phyloP scores from a whole-genome alignment of 306 rosid genomes.

The Neltuma alba region DNA sequence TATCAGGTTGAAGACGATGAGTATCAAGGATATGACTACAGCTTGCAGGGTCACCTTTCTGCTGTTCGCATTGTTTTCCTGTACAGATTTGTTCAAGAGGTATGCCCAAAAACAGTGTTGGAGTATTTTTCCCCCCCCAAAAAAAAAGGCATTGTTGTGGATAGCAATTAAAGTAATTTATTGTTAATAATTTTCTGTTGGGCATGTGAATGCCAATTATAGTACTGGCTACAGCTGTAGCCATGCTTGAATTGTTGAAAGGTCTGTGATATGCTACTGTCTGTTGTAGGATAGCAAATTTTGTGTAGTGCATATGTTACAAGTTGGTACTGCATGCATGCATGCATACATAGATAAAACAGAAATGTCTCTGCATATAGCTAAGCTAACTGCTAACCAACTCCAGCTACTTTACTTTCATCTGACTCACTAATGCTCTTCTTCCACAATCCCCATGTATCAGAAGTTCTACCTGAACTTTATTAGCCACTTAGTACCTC shows the following conservation, averaged over 20 bases:
- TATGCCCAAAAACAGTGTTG: slow-evolving; percentile 39
- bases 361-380: neutral
- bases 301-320: neutral
- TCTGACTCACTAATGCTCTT: neutral
- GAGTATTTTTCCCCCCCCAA: too few species aligned
- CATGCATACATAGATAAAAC: neutral
- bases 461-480: neutral
- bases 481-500: neutral
- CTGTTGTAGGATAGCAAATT: neutral
- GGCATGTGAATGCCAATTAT: neutral
- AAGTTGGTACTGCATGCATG: neutral
- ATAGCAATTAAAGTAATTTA: neutral
- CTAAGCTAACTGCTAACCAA: neutral
- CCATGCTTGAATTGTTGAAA: neutral
- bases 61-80: slow-evolving; percentile 98
- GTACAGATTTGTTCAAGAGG: slow-evolving; percentile 98
- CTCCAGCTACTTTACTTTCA: neutral
- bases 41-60: slow-evolving; percentile 88
- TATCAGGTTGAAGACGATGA: slow-evolving; percentile 88
- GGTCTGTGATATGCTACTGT: neutral
- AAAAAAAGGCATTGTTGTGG: neutral
- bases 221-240: neutral
- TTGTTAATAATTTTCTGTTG: slow-evolving; percentile 3
- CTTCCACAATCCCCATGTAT: neutral
- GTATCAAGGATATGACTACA: slow-evolving; percentile 87